Evolutionary conservation across 768 basidiomycete species (phyloP).

Genomic region (Pulveroboletus sp.): DNA sequence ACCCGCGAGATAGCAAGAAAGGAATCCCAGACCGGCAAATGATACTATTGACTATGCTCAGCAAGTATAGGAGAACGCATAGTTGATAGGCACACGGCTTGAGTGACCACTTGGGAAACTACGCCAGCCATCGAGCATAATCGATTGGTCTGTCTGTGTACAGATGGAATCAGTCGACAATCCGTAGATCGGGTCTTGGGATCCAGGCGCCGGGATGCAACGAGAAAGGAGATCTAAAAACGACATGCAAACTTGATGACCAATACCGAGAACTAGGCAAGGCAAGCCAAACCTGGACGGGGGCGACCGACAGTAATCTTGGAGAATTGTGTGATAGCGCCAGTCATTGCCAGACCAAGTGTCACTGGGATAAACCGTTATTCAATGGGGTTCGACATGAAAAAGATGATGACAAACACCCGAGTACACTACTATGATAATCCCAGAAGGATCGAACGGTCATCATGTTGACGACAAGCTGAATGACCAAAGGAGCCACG

Average conservation of each 20-base stretch:
- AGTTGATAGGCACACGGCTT: constrained; percentile 50
- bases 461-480: constrained; percentile 62
- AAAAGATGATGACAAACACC: constrained; percentile 36
- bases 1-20: constrained; percentile 84
- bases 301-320: constrained; percentile 90
- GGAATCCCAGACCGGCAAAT: constrained; percentile 88
- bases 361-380: constrained; percentile 43
- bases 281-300: constrained; percentile 57
- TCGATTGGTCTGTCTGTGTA: constrained; percentile 54
- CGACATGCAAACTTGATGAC: background rate
- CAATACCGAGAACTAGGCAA: no score
- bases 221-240: constrained; percentile 29
- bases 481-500: constrained; percentile 65
- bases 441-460: constrained; percentile 89
- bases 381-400: constrained; percentile 10
- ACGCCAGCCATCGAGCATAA: constrained; percentile 79
- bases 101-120: constrained; percentile 93
- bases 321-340: constrained; percentile 74
- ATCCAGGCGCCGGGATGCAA: constrained; percentile 64
- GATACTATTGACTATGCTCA: constrained; percentile 51
- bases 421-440: constrained; percentile 60
- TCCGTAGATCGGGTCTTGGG: constrained; percentile 65
- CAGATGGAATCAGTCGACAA: constrained; percentile 76
- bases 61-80: background rate
- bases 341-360: constrained; percentile 71